Evolutionary conservation across 257 asterid genomes (phyloP).

Genomic region (Solanum medicagineum): DNA sequence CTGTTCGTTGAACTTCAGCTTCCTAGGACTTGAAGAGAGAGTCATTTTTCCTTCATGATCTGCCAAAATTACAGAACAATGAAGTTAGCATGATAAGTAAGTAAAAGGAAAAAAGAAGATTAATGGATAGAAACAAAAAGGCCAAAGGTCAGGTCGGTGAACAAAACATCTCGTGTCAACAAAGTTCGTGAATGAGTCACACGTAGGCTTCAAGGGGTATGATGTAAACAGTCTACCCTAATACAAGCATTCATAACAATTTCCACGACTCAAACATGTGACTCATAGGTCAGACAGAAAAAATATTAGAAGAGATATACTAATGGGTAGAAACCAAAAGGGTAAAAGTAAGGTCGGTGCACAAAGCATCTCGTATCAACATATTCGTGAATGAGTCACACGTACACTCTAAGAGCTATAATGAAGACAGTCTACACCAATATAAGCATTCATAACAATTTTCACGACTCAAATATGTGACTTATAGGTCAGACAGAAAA

Average conservation of each 20-base stretch:
- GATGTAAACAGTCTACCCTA: not conserved
- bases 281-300: not conserved
- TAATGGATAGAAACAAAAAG: not conserved
- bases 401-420: not conserved
- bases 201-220: not conserved
- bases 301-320: not conserved
- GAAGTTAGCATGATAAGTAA: not conserved
- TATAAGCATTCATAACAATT: not conserved
- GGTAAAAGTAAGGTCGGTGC: not conserved
- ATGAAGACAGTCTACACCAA: not conserved
- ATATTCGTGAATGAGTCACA: not conserved
- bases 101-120: too few relatives aligned
- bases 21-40: conserved; percentile 31
- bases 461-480: not conserved
- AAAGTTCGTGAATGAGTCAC: not conserved
- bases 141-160: not conserved
- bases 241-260: not conserved
- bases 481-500: not conserved
- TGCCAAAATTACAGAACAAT: conserved; percentile 2
- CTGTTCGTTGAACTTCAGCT: conserved; percentile 29
- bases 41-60: conserved; percentile 17
- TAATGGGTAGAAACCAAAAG: not conserved
- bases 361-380: not conserved
- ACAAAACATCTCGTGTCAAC: not conserved
- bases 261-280: not conserved